A percentile compares a stretch with the other conserved stretches of the same genome.
Evolutionary conservation across 495 filamentous ascomycete species (phyloP).

Genomic region (Thozetella sp.): DNA sequence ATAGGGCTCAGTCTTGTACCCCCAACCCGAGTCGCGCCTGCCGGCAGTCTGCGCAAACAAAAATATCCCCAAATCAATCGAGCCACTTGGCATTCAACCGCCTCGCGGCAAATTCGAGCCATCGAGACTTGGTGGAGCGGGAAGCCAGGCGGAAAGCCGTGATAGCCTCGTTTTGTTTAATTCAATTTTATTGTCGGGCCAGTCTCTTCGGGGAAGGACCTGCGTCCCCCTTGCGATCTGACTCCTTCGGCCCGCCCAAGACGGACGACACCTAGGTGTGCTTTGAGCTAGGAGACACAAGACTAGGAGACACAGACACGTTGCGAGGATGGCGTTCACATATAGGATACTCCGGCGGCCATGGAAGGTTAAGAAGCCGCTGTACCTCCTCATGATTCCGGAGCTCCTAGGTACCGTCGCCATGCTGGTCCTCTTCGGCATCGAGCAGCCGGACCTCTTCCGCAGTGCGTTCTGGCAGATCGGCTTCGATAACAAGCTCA

Average conservation of each 20-base stretch:
- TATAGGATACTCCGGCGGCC: conserved; percentile 47
- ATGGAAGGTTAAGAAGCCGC: conserved; percentile 67
- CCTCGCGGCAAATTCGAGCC: neutral
- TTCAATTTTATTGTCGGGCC: too few relatives aligned
- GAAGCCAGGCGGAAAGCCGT: too few relatives aligned
- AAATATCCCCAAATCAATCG: neutral
- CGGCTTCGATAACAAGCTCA: conserved; percentile 77
- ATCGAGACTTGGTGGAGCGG: too few relatives aligned
- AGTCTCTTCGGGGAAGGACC: too few relatives aligned
- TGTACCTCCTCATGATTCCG: conserved; percentile 66
- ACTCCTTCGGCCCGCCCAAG: neutral
- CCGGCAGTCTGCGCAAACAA: neutral
- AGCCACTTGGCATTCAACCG: neutral
- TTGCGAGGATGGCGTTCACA: conserved; percentile 30
- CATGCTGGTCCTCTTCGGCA: conserved; percentile 76
- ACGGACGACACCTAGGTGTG: neutral
- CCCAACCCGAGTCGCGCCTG: too few relatives aligned
- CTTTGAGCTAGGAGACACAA: conserved; percentile 4
- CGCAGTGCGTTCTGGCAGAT: conserved; percentile 81
- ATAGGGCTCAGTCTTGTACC: too few relatives aligned
- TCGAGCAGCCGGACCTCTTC: conserved; percentile 79
- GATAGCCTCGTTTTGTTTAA: too few relatives aligned
- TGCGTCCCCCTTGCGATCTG: too few relatives aligned
- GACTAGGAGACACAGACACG: too few relatives aligned
- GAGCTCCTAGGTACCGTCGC: conserved; percentile 73